These are phyloP conservation scores for Aspergillus mulundensis DNA, from an alignment of 495 filamentous ascomycete species.

Conservation along the genomic window DNA sequence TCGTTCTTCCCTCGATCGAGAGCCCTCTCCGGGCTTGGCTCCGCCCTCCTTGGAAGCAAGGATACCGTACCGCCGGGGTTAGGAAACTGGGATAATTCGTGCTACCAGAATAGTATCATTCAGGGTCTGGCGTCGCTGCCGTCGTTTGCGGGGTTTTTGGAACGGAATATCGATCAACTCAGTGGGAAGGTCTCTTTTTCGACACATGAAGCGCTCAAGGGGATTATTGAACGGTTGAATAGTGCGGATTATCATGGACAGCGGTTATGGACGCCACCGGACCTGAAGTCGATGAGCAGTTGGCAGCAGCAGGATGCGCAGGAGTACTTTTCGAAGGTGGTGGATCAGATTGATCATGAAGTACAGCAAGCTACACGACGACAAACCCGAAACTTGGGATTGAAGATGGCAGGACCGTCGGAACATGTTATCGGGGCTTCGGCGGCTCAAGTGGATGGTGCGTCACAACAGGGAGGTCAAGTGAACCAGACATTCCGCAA, in stretches of 20 bases:
- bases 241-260: constrained; percentile 61
- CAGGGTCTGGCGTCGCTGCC: constrained; percentile 77
- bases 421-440: constrained; percentile 36
- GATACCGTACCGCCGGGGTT: constrained; percentile 64
- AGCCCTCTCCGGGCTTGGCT: constrained; percentile 40
- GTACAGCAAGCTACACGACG: constrained; percentile 47
- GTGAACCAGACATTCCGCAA: constrained; percentile 39
- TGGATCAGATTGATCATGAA: constrained; percentile 83
- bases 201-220: constrained; percentile 55
- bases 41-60: constrained; percentile 34
- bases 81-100: constrained; percentile 90
- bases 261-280: constrained; percentile 70
- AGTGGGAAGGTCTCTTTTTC: constrained; percentile 34
- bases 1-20: constrained; percentile 45
- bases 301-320: constrained; percentile 98
- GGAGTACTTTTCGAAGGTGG: constrained; percentile 89
- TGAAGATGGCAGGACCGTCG: constrained; percentile 38
- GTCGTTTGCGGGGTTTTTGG: constrained; percentile 52
- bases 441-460: not conserved
- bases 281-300: constrained; percentile 81
- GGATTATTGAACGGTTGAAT: constrained; percentile 64
- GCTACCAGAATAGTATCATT: constrained; percentile 95
- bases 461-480: not conserved
- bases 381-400: constrained; percentile 37
- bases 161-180: constrained; percentile 40